Evolutionary conservation across 371 early-diverging fungal species (phyloP), one percentile per base, ranked within the genome.

Genomic region (Batkoa obscura): DNA sequence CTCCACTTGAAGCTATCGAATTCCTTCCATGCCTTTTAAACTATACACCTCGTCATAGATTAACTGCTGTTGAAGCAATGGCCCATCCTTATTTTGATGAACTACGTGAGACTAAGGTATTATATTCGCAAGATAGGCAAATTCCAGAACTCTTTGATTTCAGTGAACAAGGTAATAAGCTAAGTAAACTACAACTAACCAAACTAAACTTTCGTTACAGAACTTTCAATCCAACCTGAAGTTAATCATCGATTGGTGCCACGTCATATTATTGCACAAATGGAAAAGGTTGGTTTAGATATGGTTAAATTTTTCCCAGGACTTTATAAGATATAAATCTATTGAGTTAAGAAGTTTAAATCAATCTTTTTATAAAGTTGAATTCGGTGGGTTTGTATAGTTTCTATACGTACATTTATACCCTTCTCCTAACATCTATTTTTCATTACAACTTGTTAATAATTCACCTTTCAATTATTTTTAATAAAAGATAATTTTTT

Each of bases 41-140:
- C 55, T 99, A 98, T 75, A 92, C 93, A 43, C 99, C 99, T 0
- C 65, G 73, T 30, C 73, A 76, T 42, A 81, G 99, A 41, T 72
- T 90, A 56, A 88, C 91, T 15, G 90, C 99, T 13, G 78, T 90
- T 60, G 88, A 94, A 66, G 90, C 96, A 8, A 80, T 99, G 81
- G 70, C 82, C 17, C 90, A 95, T 65, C 84, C 85, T 42, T 98
- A 94, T 78, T 99, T 99, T 76, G 90, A 94, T 68, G 92, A 91
- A 66, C 71, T 96, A 62, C 79, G 94, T 58, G 67, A 79, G 43
- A 89, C 89, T 12, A 82, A 79, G 51, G 84, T 86, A n/a, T 71
- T 67, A 55, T 70, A 93, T 64, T 68, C 81, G 35, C 83, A 76
- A 55, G 90, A 87, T 53, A 77, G 78, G 59, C 81, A 79, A 4